Conservation (phyloP, 225 moss, liverwort and hornwort genomes). For the Physcomitrium patens region DNA sequence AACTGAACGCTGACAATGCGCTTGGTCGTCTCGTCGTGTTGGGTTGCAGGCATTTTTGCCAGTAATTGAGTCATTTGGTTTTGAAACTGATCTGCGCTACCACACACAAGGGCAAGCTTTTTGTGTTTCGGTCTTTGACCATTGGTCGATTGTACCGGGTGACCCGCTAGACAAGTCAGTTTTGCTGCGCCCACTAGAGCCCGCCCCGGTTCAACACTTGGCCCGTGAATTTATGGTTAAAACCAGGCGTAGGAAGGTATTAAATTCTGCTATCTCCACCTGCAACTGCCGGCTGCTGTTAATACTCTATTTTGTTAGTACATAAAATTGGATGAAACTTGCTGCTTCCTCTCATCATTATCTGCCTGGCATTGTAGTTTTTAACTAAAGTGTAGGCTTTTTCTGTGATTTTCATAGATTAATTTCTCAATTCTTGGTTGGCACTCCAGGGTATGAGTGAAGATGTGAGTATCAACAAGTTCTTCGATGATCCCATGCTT, state of each 20-base stretch:
- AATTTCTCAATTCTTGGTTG: too few relatives aligned
- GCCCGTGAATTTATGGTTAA: conserved; percentile 83
- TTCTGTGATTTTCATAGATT: too few relatives aligned
- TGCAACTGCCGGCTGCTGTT: too few relatives aligned
- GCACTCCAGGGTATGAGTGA: conserved; percentile 66
- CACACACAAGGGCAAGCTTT: conserved; percentile 99
- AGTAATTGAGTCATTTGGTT: conserved; percentile 97
- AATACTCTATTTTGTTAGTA: conserved; percentile 10
- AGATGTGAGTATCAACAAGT: conserved; percentile 82
- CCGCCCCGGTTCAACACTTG: conserved; percentile 70
- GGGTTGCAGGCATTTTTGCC: conserved; percentile 86
- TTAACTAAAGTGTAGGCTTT: too few relatives aligned
- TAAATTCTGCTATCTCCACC: not conserved
- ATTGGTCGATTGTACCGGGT: conserved; percentile 98
- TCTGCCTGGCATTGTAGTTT: too few relatives aligned
- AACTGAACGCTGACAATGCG: not conserved
- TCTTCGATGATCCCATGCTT: conserved; percentile 80
- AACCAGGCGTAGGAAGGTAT: conserved; percentile 63
- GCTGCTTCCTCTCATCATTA: too few relatives aligned
- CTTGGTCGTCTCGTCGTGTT: not conserved
- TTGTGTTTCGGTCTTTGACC: conserved; percentile 90
- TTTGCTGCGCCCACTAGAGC: conserved; percentile 70
- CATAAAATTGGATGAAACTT: too few relatives aligned
- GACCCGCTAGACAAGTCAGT: conserved; percentile 97
- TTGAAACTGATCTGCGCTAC: conserved; percentile 95